Evolutionary conservation across 768 basidiomycete species (phyloP), one percentile per base, ranked within the genome.

Genomic region (Roridomyces roridus): DNA sequence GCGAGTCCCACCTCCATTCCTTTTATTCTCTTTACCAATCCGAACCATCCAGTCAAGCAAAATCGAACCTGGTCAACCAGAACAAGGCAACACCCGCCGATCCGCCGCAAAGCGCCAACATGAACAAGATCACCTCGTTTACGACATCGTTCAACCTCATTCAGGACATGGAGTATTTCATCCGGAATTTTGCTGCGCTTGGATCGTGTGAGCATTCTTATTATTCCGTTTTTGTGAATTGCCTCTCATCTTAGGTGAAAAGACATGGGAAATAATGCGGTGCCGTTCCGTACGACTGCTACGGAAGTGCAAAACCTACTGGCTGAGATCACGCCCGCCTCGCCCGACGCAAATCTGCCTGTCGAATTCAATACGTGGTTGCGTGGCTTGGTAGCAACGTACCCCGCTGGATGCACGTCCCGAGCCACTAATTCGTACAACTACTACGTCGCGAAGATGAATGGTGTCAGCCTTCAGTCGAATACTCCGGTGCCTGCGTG

Each of bases 351-450:
- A 5, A 46, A 55, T 40, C 43, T 55, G 5, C 37, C 45, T n/a
- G 37, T 47, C 3, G 28, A 29, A 29, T 55, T 47, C n/a, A 55
- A 55, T 20, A 12, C 3, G 7, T 55, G 53, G 53, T 24, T 55
- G 6, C 44, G 44, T 15, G 8, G 15, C 18, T 37, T 55, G 7
- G 31, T 47, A 2, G 23, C 44, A 1, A 47, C 35, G 4, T 55
- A 55, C 40, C 53, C 53, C 15, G 15, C 4, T 29, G 46, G 53
- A 39, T 55, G 53, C 53, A 55, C 45, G 53, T 55, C 45, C 6
- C 53, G 53, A 11, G 53, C 45, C 26, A 49, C 9, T 2, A 50
- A 47, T 41, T 26, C 18, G 18, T 55, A 29, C 2, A 40, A 45
- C 21, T 47, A 18, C 20, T 55, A 55, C 21, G 20, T 1, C 2